Base-by-base conservation (phyloP, 2,329 filamentous ascomycete species). In the Chalara sp. region DNA sequence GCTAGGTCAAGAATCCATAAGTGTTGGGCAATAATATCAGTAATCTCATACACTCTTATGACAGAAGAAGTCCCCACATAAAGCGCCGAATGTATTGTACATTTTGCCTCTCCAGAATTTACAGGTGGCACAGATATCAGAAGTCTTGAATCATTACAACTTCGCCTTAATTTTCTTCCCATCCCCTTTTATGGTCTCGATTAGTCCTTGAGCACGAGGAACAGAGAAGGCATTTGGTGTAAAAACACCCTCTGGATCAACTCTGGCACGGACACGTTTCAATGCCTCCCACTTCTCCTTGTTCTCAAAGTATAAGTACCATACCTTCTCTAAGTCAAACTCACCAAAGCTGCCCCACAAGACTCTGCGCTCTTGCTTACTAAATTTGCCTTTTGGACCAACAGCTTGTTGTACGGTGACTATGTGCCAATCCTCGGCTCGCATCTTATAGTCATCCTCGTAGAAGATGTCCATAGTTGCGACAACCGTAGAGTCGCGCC, bases 401-500 rank as follows among this genome's bases (percentile, higher is more conserved):
- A 59, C 10, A 21, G 43, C 53, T 49, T 53, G 42, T 33, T 55
- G 28, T 46, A 75, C 72, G 40, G 75, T 76, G 31, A 63, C 63
- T 4, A 58, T 61, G 56, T 75, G 70, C 72, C 71, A 76, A 13
- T 67, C 63, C 30, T 67, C 55, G 3, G 73, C 73, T 1, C 59
- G 64, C 4, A 57, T 49, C 48, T 66, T 68, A 6, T 60, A 56
- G 1, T 63, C 60, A 3, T 59, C 55, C 8, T 65, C 63, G 43
- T 76, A 68, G 57, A 76, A 76, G 48, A 70, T 73, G 50, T 77
- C 74, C 13, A 74, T 63, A 0, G 62, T 67, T 35, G 63, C 63
- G 5, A 62, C 58, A 5, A 75, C 56, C 4, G 65, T 71, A 0
- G 70, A 69, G 57, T 76, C 72, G 46, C 74, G 65, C 70, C 72